A percentile compares a stretch with the other conserved stretches of the same genome.
Evolutionary conservation across 2,329 filamentous ascomycete species (phyloP).

Genomic region (Ophiostoma sp.): DNA sequence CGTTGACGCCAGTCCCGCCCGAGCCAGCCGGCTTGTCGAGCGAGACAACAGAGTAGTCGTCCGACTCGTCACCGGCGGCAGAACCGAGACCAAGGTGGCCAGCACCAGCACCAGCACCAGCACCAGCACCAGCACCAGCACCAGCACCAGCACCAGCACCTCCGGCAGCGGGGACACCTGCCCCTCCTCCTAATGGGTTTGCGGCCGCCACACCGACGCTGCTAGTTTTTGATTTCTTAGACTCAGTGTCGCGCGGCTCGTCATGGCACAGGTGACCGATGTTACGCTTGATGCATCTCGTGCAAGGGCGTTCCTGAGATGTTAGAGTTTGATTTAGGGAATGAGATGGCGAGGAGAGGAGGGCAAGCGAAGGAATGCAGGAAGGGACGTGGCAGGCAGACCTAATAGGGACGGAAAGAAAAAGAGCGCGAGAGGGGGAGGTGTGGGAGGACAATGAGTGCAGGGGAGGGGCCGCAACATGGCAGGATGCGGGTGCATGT

Average conservation of each 20-base stretch:
- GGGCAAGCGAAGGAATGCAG: no score
- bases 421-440: slow-evolving; percentile 28
- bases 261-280: slow-evolving; percentile 98
- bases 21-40: slow-evolving; percentile 43
- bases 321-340: slow-evolving; percentile 7
- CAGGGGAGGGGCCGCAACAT: slow-evolving; percentile 13
- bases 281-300: slow-evolving; percentile 95
- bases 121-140: background rate
- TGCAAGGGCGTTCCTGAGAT: slow-evolving; percentile 83
- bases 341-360: background rate
- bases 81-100: background rate
- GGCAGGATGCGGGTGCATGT: background rate
- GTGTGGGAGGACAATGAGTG: slow-evolving; percentile 24
- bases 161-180: background rate
- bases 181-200: slow-evolving; percentile 41
- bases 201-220: slow-evolving; percentile 53
- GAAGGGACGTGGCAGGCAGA: background rate
- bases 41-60: slow-evolving; percentile 50
- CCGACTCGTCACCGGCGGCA: slow-evolving; percentile 36
- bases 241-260: slow-evolving; percentile 78
- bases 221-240: slow-evolving; percentile 71
- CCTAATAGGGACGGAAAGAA: background rate
- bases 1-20: background rate
- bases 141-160: background rate
- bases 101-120: background rate